Base-by-base conservation (phyloP, 257 asterid genomes). In the Solanum pinnatisectum region DNA sequence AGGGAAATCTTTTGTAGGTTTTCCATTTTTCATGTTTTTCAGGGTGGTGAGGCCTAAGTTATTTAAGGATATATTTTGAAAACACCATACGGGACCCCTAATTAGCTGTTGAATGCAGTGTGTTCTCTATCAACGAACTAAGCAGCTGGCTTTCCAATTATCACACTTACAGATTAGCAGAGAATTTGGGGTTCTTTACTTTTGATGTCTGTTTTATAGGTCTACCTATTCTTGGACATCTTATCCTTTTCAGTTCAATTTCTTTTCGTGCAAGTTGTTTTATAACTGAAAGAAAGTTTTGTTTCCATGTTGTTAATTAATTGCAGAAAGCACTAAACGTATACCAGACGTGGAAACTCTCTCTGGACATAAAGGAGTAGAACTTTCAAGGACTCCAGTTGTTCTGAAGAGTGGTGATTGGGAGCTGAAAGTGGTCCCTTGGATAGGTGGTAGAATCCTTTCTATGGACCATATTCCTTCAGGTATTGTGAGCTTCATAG, bases 401-500 rank as follows among this genome's bases (percentile, higher is more conserved):
- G 95, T 90, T 89, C 56, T 97, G 91, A 94, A 92, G 92, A 93
- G 95, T 85, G 97, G 97, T 88, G 98, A 93, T 81, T 97, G 99
- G 99, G 90, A 87, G 89, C 96, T 96, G 84, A 94, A 95, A 93
- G 92, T 96, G 67, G 99, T 97, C 40, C 98, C 99, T 18, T 93
- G 98, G 99, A 92, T 94, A 92, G 99, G 98, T 68, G 99, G 99
- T 91, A 95, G 99, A 94, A 91, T 96, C 84, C 92, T 97, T 93
- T 93, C 98, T 36, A 96, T 97, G 99, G 93, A 94, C 89, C 99
- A 97, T 92, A 88, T 94, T 88, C 99, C 99, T 84, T 93, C 99
- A 73, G 95, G 99, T 94, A 94, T 85, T 85, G 60, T 89, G 59
- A 56, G 63, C 85, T 81, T 14, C 67, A 46, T 30, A 44, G 42